Conservation (phyloP, 495 filamentous ascomycete species). For the Daldinia caldariorum region DNA sequence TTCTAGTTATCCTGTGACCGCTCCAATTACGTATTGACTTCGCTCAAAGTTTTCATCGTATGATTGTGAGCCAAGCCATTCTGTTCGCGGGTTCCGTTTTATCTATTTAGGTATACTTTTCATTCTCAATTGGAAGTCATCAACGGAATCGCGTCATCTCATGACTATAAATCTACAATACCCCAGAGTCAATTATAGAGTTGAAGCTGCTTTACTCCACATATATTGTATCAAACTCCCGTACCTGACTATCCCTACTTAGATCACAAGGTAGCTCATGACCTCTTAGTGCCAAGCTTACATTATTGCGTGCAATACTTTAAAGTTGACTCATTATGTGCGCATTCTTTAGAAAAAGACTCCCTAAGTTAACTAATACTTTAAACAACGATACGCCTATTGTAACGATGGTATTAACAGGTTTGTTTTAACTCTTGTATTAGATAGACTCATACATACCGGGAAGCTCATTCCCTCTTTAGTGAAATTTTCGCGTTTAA, state of each 20-base stretch:
- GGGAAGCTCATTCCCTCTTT: no score
- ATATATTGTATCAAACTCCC: constrained; percentile 3
- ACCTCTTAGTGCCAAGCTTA: background rate
- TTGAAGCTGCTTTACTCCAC: background rate
- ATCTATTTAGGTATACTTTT: background rate
- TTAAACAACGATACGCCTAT: no score
- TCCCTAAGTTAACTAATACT: no score
- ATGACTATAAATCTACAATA: background rate
- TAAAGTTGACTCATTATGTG: no score
- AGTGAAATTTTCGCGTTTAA: no score
- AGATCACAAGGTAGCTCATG: background rate
- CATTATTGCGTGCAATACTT: background rate
- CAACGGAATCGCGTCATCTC: constrained; percentile 7
- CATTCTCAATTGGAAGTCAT: constrained; percentile 17
- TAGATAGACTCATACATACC: no score
- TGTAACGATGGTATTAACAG: no score
- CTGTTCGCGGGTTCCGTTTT: constrained; percentile 13
- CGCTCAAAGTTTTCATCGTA: constrained; percentile 29
- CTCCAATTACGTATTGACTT: constrained; percentile 27
- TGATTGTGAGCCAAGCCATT: constrained; percentile 25
- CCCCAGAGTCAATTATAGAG: constrained; percentile 4
- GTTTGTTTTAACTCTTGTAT: no score
- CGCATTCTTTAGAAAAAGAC: no score
- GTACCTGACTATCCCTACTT: background rate
- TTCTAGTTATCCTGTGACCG: constrained; percentile 18